phyloP scores from a whole-genome alignment of 768 basidiomycete genomes.

The Suillus subalutaceus region DNA sequence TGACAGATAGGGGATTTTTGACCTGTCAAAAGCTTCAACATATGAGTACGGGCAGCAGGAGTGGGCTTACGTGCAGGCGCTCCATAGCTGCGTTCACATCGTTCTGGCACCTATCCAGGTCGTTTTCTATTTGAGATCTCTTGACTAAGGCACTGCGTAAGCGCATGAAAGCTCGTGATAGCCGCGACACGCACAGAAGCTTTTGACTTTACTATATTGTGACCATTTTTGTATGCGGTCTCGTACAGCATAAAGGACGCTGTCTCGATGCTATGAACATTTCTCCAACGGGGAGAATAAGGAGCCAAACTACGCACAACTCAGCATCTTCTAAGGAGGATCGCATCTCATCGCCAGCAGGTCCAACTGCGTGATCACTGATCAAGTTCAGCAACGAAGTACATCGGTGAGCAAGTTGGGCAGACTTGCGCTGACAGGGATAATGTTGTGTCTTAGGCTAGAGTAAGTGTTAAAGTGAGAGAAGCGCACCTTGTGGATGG shows the following conservation, averaged over 20 bases:
- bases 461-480: background rate
- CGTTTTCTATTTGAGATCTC: conserved; percentile 47
- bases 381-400: conserved; percentile 41
- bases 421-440: conserved; percentile 38
- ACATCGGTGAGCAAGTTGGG: conserved; percentile 46
- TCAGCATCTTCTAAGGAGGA: conserved; percentile 46
- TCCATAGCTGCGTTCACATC: conserved; percentile 47
- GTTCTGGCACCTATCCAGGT: conserved; percentile 44
- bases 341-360: conserved; percentile 45
- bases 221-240: conserved; percentile 43
- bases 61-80: conserved; percentile 43
- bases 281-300: background rate
- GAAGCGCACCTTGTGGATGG: conserved; percentile 49
- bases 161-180: background rate
- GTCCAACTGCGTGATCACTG: conserved; percentile 39
- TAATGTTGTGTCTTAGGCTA: conserved; percentile 10
- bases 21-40: conserved; percentile 21
- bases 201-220: conserved; percentile 38
- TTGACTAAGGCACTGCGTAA: conserved; percentile 38
- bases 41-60: background rate
- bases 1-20: conserved; percentile 21
- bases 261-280: conserved; percentile 19
- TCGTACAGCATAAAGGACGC: conserved; percentile 45
- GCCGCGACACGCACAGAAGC: conserved; percentile 39
- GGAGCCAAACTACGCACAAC: conserved; percentile 36